Conservation (phyloP, 2,329 filamentous ascomycete genomes). For the Monosporascus sp. region DNA sequence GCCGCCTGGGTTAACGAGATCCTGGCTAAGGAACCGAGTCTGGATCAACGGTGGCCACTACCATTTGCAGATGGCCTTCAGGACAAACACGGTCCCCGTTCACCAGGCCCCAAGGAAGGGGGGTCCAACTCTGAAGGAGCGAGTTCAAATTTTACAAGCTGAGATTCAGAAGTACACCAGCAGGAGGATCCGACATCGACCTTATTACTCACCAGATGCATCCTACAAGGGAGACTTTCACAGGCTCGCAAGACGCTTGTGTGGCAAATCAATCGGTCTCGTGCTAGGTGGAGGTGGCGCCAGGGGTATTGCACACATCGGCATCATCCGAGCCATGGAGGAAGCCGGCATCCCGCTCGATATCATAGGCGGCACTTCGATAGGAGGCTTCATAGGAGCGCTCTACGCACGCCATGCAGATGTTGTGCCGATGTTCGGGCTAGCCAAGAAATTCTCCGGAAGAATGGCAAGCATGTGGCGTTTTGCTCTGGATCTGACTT, state of each 20-base stretch:
- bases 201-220: constrained; percentile 84
- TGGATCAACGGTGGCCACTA: constrained; percentile 99
- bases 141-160: constrained; percentile 90
- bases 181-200: constrained; percentile 79
- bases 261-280: constrained; percentile 89
- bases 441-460: constrained; percentile 94
- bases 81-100: constrained; percentile 67
- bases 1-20: constrained; percentile 73
- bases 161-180: constrained; percentile 99
- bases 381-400: constrained; percentile 90
- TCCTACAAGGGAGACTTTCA: constrained; percentile 97
- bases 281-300: constrained; percentile 93
- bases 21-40: constrained; percentile 86
- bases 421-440: constrained; percentile 91
- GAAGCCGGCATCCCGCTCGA: constrained; percentile 96
- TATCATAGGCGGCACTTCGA: constrained; percentile 90
- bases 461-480: constrained; percentile 99
- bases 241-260: constrained; percentile 79
- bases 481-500: constrained; percentile 93
- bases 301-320: constrained; percentile 84
- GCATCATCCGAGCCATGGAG: constrained; percentile 90
- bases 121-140: constrained; percentile 80
- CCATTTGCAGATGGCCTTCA: constrained; percentile 93
- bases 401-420: constrained; percentile 95
- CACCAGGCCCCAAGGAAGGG: constrained; percentile 72